A percentile compares a stretch with the other conserved stretches of the same genome.
phyloP scores from a whole-genome alignment of 495 filamentous ascomycete species.

The Clohesyomyces aquaticus region DNA sequence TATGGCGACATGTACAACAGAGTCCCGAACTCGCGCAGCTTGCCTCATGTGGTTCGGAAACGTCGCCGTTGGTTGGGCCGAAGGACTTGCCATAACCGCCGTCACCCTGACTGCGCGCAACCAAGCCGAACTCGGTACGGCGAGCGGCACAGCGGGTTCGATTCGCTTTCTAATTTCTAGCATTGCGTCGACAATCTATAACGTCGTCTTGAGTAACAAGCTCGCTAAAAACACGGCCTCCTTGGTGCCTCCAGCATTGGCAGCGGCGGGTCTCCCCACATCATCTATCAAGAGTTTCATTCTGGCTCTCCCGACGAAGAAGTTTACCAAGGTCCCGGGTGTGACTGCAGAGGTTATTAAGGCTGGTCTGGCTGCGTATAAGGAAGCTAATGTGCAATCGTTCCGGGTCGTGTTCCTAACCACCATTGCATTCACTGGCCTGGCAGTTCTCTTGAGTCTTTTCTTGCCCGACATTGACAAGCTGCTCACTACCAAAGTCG shows the following conservation, averaged over 20 bases:
- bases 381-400: slow-evolving; percentile 32
- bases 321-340: slow-evolving; percentile 24
- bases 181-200: slow-evolving; percentile 24
- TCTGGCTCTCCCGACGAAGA: slow-evolving; percentile 24
- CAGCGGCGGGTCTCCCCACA: slow-evolving; percentile 32
- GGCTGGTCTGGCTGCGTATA: slow-evolving; percentile 27
- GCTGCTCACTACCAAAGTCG: slow-evolving; percentile 17
- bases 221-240: slow-evolving; percentile 22
- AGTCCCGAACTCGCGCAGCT: slow-evolving; percentile 6
- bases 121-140: slow-evolving; percentile 21
- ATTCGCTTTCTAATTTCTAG: slow-evolving; percentile 28
- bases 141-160: slow-evolving; percentile 27
- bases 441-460: slow-evolving; percentile 32
- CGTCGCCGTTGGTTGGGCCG: slow-evolving; percentile 31
- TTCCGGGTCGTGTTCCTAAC: slow-evolving; percentile 35
- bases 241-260: slow-evolving; percentile 21
- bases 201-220: slow-evolving; percentile 22
- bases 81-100: slow-evolving; percentile 16
- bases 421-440: slow-evolving; percentile 33
- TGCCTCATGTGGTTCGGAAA: slow-evolving; percentile 15
- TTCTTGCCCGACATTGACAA: slow-evolving; percentile 33
- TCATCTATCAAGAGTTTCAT: slow-evolving; percentile 27
- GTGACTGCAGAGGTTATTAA: slow-evolving; percentile 22
- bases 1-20: slow-evolving; percentile 18
- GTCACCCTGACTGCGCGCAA: slow-evolving; percentile 12